A percentile compares a stretch with the other conserved stretches of the same genome.
Conservation (phyloP, 768 basidiomycete species). For the Paxillus rubicundulus region DNA sequence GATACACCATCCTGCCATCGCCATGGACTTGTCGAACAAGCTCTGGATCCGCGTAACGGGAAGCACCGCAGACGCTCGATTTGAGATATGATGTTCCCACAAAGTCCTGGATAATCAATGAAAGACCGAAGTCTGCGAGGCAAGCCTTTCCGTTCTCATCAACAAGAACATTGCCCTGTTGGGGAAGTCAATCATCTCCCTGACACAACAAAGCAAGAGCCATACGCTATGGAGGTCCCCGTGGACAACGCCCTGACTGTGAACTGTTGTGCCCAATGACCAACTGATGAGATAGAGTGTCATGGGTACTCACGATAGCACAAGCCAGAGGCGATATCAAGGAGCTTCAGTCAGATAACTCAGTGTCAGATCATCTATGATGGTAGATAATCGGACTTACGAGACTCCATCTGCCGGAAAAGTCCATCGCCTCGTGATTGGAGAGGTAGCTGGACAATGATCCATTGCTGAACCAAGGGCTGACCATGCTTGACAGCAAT, state of each 20-base stretch:
- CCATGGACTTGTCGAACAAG: background rate
- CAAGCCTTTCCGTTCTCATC: slow-evolving; percentile 34
- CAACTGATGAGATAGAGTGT: background rate
- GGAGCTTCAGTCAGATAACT: background rate
- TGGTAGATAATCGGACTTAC: background rate
- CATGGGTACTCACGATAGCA: background rate
- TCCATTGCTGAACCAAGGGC: slow-evolving; percentile 20
- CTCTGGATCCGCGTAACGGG: slow-evolving; percentile 43
- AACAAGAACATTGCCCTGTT: slow-evolving; percentile 38
- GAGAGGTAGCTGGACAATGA: slow-evolving; percentile 13
- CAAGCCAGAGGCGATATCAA: background rate
- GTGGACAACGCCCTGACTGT: slow-evolving; percentile 17
- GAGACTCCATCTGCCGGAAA: background rate
- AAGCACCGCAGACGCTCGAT: slow-evolving; percentile 34
- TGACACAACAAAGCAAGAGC: background rate
- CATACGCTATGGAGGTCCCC: slow-evolving; percentile 29
- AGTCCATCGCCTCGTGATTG: background rate
- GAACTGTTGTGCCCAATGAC: background rate
- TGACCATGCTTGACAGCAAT: slow-evolving; percentile 20
- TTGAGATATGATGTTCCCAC: slow-evolving; percentile 14
- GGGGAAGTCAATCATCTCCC: background rate
- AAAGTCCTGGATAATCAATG: slow-evolving; percentile 2
- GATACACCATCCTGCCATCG: background rate
- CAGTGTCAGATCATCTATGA: background rate
- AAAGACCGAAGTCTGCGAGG: slow-evolving; percentile 44